phyloP scores from a whole-genome alignment of 805 yeast species.

The Zygoascus biomembranicola region DNA sequence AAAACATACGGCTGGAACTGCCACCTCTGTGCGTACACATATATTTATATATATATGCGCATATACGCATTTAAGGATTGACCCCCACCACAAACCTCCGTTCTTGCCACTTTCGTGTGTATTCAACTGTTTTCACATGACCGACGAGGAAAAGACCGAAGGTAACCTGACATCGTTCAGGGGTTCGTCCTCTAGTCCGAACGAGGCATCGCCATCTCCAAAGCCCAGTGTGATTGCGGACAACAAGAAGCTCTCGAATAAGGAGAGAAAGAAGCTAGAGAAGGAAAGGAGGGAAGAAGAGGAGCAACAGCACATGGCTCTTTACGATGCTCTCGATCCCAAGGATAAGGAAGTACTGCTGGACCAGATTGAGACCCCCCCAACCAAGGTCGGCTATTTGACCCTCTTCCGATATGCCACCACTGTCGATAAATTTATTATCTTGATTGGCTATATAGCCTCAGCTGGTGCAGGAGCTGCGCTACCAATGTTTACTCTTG shows the following conservation, averaged over 20 bases:
- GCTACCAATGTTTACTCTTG: conserved; percentile 34
- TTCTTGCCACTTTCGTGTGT: too few species aligned
- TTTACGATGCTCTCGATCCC: conserved; percentile 19
- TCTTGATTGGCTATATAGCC: conserved; percentile 25
- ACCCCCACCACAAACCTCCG: neutral
- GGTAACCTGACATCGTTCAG: neutral
- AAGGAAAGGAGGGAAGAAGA: neutral
- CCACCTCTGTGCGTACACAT: too few species aligned
- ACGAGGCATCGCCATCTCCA: neutral
- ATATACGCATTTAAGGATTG: too few species aligned
- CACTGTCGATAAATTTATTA: conserved; percentile 22
- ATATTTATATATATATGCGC: too few species aligned
- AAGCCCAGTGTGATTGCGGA: neutral
- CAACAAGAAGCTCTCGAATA: neutral
- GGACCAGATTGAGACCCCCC: conserved; percentile 23
- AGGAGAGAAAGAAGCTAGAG: neutral
- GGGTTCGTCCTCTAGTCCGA: neutral
- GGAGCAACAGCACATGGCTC: neutral
- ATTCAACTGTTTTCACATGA: neutral
- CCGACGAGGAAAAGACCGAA: neutral
- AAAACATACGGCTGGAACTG: too few species aligned
- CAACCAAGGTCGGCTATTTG: conserved; percentile 19
- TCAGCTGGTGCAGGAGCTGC: conserved; percentile 34
- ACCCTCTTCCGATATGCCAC: conserved; percentile 31
- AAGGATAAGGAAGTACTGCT: conserved; percentile 28